A percentile compares a stretch with the other conserved stretches of the same genome.
These are phyloP conservation scores for Tilletia indica DNA, from an alignment of 1,284 basidiomycete genomes.

Conservation along the genomic window DNA sequence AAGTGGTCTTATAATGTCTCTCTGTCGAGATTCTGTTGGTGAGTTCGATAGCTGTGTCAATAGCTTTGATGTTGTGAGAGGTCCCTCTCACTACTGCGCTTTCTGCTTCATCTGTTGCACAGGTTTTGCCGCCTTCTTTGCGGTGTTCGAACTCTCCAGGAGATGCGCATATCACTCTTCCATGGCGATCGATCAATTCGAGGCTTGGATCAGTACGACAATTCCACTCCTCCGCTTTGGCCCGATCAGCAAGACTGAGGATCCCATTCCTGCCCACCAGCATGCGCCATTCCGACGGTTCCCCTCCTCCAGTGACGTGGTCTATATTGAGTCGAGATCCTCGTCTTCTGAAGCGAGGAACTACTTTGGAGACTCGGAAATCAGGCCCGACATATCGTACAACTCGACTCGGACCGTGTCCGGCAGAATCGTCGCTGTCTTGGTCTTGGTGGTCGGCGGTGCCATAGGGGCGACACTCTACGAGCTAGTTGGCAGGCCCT, in stretches of 20 bases:
- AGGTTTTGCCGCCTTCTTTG: slow-evolving; percentile 55
- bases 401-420: slow-evolving; percentile 45
- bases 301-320: background rate
- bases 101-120: background rate
- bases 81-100: background rate
- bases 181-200: slow-evolving; percentile 43
- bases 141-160: slow-evolving; percentile 56
- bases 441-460: slow-evolving; percentile 45
- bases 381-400: slow-evolving; percentile 28
- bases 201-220: slow-evolving; percentile 32
- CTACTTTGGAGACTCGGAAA: background rate
- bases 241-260: background rate
- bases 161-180: slow-evolving; percentile 48
- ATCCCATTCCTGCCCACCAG: background rate
- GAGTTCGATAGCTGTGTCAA: slow-evolving; percentile 25
- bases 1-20: slow-evolving; percentile 49
- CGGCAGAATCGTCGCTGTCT: slow-evolving; percentile 42
- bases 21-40: slow-evolving; percentile 54
- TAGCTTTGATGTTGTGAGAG: background rate
- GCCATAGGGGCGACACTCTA: slow-evolving; percentile 49
- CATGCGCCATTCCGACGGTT: too few relatives aligned
- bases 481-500: slow-evolving; percentile 54
- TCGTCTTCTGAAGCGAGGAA: background rate
- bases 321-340: background rate
- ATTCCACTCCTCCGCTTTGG: slow-evolving; percentile 7